Evolutionary conservation across 495 filamentous ascomycete genomes (phyloP), one percentile per base, ranked within the genome.

Genomic region (Trichocladium antarcticum): DNA sequence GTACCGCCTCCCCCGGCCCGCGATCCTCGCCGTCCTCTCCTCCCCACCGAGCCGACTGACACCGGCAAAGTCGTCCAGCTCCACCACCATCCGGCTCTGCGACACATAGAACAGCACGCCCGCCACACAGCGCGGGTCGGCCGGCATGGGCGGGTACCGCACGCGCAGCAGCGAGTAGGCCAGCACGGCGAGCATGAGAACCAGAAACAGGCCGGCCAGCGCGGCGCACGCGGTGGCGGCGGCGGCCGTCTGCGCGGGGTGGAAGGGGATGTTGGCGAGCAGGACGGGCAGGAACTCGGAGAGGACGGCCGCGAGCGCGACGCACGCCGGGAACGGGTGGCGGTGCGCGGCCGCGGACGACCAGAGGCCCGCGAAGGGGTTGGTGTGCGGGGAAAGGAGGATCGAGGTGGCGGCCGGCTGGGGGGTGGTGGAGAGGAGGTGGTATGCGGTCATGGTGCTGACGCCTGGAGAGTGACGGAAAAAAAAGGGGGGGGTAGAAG

Each of bases 81-180:
- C n/a, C n/a, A n/a, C n/a, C 47, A 61, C 40, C 50, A 64, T 54
- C 14, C 32, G 46, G 5, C 56, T 58, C 40, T 57, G 47, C 12
- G 58, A 57, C 0, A 68, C 61, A 22, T 68, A 68, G 34, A 51
- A 68, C 58, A 65, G 29, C 35, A 55, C 28, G 5, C 65, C 65
- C 2, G 57, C 57, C 21, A 68, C 60, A 24, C 41, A 56, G 8
- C 61, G 48, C 38, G 65, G 65, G 27, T 66, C 63, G 15, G 60
- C 59, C 1, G 65, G 65, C 63, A 68, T 63, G 3, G 57, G 58
- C 15, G 65, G 65, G 52, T 60, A 68, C 1, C 52, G 43, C 16
- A 60, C 45, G 16, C 57, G 58, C 42, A 55, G 58, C 6, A 27
- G 3, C 8, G 24, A 27, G 4, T 39, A 42, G n/a, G 39, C 42